phyloP scores from a whole-genome alignment of 2,329 filamentous ascomycete species.

The Aspergillus sp. region DNA sequence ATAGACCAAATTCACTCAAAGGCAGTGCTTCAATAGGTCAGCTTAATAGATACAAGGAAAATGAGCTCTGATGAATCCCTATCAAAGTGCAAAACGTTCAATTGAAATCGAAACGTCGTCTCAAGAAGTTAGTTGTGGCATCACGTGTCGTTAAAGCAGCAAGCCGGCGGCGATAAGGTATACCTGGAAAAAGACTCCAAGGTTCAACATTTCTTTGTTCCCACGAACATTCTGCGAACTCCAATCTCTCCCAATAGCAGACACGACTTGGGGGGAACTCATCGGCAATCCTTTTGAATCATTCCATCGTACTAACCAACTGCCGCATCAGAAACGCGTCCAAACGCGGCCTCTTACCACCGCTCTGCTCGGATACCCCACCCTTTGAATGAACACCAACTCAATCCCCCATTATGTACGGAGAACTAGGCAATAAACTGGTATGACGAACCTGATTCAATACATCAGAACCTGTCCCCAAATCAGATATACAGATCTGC shows the following conservation, averaged over 20 bases:
- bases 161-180: not conserved
- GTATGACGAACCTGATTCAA: slow-evolving; percentile 47
- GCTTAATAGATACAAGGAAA: not conserved
- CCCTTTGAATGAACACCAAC: not conserved
- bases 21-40: no score
- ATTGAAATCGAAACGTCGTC: not conserved
- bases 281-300: not conserved
- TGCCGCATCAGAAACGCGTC: not conserved
- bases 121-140: not conserved
- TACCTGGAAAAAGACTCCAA: not conserved
- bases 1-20: not conserved
- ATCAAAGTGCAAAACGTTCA: no score
- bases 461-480: not conserved
- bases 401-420: slow-evolving; percentile 66
- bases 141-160: not conserved
- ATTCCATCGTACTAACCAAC: not conserved
- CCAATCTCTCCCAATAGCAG: not conserved
- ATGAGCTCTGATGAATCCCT: not conserved
- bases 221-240: not conserved
- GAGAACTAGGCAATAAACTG: slow-evolving; percentile 82
- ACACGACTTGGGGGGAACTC: not conserved
- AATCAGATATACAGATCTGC: no score
- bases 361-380: not conserved
- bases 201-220: not conserved
- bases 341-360: not conserved